Evolutionary conservation across 1,284 basidiomycete genomes (phyloP).

Genomic region (Ceratobasidium sp.): DNA sequence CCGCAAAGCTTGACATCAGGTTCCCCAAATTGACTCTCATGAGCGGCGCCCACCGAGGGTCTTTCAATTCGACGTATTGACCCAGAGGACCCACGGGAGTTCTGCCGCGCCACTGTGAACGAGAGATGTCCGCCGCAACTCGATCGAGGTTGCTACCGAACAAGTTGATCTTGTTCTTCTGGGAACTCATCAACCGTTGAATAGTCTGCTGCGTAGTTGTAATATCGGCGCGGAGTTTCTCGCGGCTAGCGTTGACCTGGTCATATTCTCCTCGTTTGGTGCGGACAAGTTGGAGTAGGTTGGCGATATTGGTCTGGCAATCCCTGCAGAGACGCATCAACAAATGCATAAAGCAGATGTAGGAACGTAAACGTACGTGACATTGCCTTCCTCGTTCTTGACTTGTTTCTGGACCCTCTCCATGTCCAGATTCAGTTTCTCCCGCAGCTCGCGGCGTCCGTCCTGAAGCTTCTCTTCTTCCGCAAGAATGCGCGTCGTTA

Average conservation of each 20-base stretch:
- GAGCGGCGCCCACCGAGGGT: conserved; percentile 76
- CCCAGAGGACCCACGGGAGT: conserved; percentile 92
- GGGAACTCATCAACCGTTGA: conserved; percentile 40
- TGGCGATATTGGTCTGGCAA: conserved; percentile 30
- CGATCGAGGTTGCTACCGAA: conserved; percentile 72
- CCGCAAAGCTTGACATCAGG: conserved; percentile 79
- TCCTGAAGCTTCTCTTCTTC: conserved; percentile 45
- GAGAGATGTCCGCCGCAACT: conserved; percentile 70
- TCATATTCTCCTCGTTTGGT: conserved; percentile 53
- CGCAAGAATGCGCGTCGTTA: conserved; percentile 7
- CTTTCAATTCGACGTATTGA: conserved; percentile 79
- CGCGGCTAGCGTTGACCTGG: conserved; percentile 70
- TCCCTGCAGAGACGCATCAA: conserved; percentile 1
- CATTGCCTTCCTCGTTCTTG: conserved; percentile 18
- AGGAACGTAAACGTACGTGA: neutral
- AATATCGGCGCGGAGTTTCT: conserved; percentile 58
- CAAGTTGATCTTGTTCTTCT: conserved; percentile 50
- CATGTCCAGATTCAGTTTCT: conserved; percentile 36
- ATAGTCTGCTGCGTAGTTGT: neutral
- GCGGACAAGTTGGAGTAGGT: conserved; percentile 25
- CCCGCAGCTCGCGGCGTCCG: conserved; percentile 29
- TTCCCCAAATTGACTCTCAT: conserved; percentile 75
- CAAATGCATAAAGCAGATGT: neutral
- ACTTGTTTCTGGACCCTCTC: conserved; percentile 26
- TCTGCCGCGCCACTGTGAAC: conserved; percentile 73